phyloP scores from a whole-genome alignment of 306 rosid species.

The Quercus bicolor region DNA sequence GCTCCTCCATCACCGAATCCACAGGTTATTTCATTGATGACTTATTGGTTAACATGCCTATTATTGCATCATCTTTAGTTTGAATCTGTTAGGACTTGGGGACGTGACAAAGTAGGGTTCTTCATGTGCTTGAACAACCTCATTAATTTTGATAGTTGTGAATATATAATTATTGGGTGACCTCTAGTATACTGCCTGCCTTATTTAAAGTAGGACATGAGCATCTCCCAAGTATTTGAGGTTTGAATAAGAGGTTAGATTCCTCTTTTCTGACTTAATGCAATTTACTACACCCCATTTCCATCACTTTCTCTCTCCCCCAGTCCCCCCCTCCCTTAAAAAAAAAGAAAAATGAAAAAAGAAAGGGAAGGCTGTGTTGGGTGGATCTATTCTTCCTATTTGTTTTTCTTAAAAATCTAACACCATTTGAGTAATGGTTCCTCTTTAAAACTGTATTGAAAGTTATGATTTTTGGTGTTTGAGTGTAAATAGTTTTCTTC shows the following conservation, averaged over 20 bases:
- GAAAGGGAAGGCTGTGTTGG: too few species aligned
- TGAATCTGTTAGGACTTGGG: not conserved
- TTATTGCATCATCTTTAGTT: not conserved
- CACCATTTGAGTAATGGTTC: not conserved
- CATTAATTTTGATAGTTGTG: not conserved
- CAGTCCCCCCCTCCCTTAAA: too few species aligned
- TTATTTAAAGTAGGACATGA: too few species aligned
- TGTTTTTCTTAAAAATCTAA: too few species aligned
- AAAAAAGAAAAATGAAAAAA: not conserved
- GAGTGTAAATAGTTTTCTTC: not conserved
- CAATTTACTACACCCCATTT: too few species aligned
- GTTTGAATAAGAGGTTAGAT: too few species aligned
- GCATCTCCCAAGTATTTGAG: too few species aligned
- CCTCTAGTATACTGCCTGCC: too few species aligned
- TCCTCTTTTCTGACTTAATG: too few species aligned
- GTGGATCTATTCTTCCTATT: too few species aligned
- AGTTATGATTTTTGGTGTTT: not conserved
- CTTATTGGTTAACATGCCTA: not conserved
- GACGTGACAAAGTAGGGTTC: not conserved
- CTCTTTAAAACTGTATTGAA: not conserved
- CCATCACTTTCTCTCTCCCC: too few species aligned
- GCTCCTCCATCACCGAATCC: constrained; percentile 97
- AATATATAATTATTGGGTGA: too few species aligned
- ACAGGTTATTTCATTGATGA: constrained; percentile 36
- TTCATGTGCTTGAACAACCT: not conserved